phyloP scores from a whole-genome alignment of 768 basidiomycete genomes.

The Russula griseocarnosa region DNA sequence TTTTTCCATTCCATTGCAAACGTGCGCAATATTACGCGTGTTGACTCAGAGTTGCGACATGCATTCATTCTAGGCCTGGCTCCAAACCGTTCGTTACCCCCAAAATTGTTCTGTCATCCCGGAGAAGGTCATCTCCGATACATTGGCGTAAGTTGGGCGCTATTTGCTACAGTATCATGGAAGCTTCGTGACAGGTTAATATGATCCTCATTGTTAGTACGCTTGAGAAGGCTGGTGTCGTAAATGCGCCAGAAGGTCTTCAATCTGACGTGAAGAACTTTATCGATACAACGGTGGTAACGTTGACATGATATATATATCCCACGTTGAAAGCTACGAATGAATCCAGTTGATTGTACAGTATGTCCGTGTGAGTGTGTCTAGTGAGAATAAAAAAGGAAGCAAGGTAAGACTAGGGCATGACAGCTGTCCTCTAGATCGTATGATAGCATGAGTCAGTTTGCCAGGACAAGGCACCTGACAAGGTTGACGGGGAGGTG shows the following conservation, averaged over 20 bases:
- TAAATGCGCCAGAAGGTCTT: constrained; percentile 52
- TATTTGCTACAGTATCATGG: background rate
- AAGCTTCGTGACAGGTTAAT: constrained; percentile 2
- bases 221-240: constrained; percentile 72
- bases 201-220: constrained; percentile 43
- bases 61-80: constrained; percentile 63
- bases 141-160: constrained; percentile 61
- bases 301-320: constrained; percentile 19
- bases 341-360: background rate
- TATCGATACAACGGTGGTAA: constrained; percentile 20
- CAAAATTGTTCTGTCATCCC: constrained; percentile 60
- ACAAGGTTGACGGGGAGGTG: background rate
- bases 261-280: constrained; percentile 31
- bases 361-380: constrained; percentile 5
- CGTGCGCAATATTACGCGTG: background rate
- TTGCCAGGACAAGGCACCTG: background rate
- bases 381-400: background rate
- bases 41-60: constrained; percentile 1
- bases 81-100: constrained; percentile 73
- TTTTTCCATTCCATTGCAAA: background rate
- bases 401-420: background rate
- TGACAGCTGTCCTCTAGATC: background rate
- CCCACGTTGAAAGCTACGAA: background rate
- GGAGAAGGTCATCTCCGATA: constrained; percentile 59
- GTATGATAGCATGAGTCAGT: background rate